Evolutionary conservation across 176 grass and related monocot species (phyloP), one percentile per base, ranked within the genome.

Genomic region (Hordeum vulgare): DNA sequence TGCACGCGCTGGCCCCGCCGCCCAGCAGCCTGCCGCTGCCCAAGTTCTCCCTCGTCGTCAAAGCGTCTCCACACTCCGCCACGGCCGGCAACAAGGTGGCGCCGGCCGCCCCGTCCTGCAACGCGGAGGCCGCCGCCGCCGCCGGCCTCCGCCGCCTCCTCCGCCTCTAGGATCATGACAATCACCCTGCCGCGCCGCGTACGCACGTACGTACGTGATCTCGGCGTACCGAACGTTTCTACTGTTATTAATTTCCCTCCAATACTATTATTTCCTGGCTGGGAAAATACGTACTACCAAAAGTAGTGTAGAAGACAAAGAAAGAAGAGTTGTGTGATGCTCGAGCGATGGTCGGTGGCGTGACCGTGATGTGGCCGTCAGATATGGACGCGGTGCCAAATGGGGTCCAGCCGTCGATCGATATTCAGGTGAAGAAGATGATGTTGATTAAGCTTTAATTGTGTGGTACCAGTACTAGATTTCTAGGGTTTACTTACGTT

Each of bases 11-110:
- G 31, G 81, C 88, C 37, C 91, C 91, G 61, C 87, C 88, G 60
- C 91, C 91, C 4, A 93, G 88, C 74, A 93, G 91, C 85, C 88
- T 93, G 66, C 91, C 91, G 28, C 77, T 93, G 71, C 91, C 91
- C 7, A 93, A 77, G 25, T 93, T 90, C 84, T 83, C 91, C 76
- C 45, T 92, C 77, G 36, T 87, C 78, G 25, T 68, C 21, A 85
- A 81, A 45, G 58, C 58, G 4, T 49, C 76, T 15, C 5, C 80
- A 0, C 41, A 71, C 7, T 10, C 80, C 6, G 3, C 4, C 5
- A 29, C 63, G 21, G 10, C 17, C 6, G 29, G 9, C 4, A 2
- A 53, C 71, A 58, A 57, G 70, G 15, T 64, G 59, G 15, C 23
- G 15, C 80, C 66, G 59, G 11, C 47, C 2, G 75, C 75, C 6